Base-by-base conservation (phyloP, 768 basidiomycete genomes). In the Coprinellus aureogranulatus region DNA sequence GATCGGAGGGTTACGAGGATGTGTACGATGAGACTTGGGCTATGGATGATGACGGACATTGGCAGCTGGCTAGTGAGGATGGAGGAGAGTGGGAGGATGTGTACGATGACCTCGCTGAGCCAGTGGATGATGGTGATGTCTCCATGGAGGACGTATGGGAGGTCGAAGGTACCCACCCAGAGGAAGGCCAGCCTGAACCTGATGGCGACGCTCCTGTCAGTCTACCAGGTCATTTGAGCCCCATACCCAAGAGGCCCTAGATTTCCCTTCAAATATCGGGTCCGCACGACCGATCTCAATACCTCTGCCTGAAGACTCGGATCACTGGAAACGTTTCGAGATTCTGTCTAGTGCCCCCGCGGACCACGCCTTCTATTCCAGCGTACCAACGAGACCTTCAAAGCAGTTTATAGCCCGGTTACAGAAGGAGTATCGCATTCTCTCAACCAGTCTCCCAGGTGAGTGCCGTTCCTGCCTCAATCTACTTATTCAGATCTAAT, bases 391-490 rank as follows among this genome's bases (percentile, higher is more conserved):
- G 9, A 85, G 86, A 58, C 86, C 89, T 2, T 84, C 87, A 6
- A 90, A 88, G 65, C 64, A 77, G 14, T 98, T 94, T 72, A 75
- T 91, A 53, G 75, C 80, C 31, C 84, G 94, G n/a, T 66, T 97
- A 54, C 77, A 81, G 28, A 89, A 87, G 67, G 94, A 98, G 68
- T 94, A 94, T 72, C 84, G 85, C 39, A 88, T 87, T 1, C 77
- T 98, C 31, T 77, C 83, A 30, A 87, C 75, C 57, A 92, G 92
- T 62, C 70, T 97, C 54, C 94, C 94, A 68, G 92, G 94, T 94
- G 58, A 58, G 78, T 66, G n/a, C 18, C 42, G n/a, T 18, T 41
- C n/a, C n/a, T n/a, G n/a, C n/a, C n/a, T n/a, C n/a, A n/a, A n/a
- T n/a, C n/a, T n/a, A n/a, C n/a, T n/a, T n/a, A n/a, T n/a, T n/a